Percentiles rank a stretch among this genome's conserved stretches.
Evolutionary conservation across 805 yeast genomes (phyloP).

Genomic region (Starmerella geochares): DNA sequence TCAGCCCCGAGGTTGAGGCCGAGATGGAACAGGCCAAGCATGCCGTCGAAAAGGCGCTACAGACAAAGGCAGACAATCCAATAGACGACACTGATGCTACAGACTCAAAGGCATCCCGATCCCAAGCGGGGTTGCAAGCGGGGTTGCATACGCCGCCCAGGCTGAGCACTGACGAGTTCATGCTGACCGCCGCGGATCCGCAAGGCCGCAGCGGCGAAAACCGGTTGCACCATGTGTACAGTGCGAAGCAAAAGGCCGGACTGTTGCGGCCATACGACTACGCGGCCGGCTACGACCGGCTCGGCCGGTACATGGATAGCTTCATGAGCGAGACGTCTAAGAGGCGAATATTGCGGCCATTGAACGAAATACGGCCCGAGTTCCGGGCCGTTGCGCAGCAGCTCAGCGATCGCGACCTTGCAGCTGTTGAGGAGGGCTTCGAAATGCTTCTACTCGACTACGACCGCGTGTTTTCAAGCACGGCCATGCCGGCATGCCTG

Average conservation of each 20-base stretch:
- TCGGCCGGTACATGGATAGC: conserved; percentile 5
- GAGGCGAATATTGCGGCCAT: not conserved
- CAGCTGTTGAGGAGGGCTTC: conserved; percentile 1
- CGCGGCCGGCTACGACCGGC: conserved; percentile 6
- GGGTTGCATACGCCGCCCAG: not conserved
- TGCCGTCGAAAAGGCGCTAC: not conserved
- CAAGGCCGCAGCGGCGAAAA: conserved; percentile 8
- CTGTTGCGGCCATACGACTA: conserved; percentile 2
- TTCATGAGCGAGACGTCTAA: conserved; percentile 8
- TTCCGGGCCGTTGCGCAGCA: conserved; percentile 1
- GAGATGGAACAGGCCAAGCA: conserved; percentile 3
- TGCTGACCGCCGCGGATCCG: conserved; percentile 5
- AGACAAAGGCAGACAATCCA: not conserved
- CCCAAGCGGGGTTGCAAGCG: too few relatives aligned
- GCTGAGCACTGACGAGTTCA: conserved; percentile 2
- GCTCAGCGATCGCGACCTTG: conserved; percentile 1
- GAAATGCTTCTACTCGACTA: conserved; percentile 3
- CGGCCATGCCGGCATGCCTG: conserved; percentile 5
- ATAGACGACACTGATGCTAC: too few relatives aligned
- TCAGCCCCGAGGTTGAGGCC: not conserved
- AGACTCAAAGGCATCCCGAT: too few relatives aligned
- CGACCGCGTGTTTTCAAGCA: conserved; percentile 6
- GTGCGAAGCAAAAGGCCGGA: conserved; percentile 2
- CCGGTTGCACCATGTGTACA: not conserved
- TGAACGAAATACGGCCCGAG: conserved; percentile 2